These are phyloP conservation scores for Talaromyces sp. DNA, from an alignment of 2,329 filamentous ascomycete species.

Conservation along the genomic window DNA sequence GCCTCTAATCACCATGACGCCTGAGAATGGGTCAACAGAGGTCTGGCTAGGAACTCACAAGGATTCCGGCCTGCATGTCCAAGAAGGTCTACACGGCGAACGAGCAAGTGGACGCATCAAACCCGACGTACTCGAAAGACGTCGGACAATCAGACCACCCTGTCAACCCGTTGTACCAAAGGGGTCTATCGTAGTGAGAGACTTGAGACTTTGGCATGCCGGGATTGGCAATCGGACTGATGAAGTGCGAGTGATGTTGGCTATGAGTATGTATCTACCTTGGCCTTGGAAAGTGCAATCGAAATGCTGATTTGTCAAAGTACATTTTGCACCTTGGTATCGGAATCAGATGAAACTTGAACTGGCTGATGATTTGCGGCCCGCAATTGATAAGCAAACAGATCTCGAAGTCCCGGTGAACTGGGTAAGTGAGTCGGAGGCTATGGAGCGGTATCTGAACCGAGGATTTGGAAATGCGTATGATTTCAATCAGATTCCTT, in stretches of 20 bases:
- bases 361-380: slow-evolving; percentile 52
- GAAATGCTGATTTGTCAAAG: slow-evolving; percentile 8
- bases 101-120: slow-evolving; percentile 23
- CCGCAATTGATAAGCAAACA: slow-evolving; percentile 39
- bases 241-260: slow-evolving; percentile 58
- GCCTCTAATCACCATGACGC: slow-evolving; percentile 50
- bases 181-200: slow-evolving; percentile 43
- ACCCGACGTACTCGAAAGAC: slow-evolving; percentile 34
- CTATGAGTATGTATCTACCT: slow-evolving; percentile 40
- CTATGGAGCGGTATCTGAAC: slow-evolving; percentile 51
- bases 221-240: slow-evolving; percentile 60
- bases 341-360: slow-evolving; percentile 59
- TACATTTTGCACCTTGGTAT: slow-evolving; percentile 61
- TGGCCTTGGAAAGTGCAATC: background rate
- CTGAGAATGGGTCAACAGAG: slow-evolving; percentile 57
- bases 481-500: background rate
- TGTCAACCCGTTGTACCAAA: slow-evolving; percentile 50
- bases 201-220: slow-evolving; percentile 61
- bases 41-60: slow-evolving; percentile 59
- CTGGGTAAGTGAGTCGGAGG: slow-evolving; percentile 41
- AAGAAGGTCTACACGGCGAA: slow-evolving; percentile 60
- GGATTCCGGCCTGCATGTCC: slow-evolving; percentile 55
- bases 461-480: background rate
- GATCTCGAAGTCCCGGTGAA: slow-evolving; percentile 53
- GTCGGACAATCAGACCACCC: slow-evolving; percentile 43